Evolutionary conservation across 1,284 basidiomycete genomes (phyloP).

Genomic region (Singerocomus inundabilis): DNA sequence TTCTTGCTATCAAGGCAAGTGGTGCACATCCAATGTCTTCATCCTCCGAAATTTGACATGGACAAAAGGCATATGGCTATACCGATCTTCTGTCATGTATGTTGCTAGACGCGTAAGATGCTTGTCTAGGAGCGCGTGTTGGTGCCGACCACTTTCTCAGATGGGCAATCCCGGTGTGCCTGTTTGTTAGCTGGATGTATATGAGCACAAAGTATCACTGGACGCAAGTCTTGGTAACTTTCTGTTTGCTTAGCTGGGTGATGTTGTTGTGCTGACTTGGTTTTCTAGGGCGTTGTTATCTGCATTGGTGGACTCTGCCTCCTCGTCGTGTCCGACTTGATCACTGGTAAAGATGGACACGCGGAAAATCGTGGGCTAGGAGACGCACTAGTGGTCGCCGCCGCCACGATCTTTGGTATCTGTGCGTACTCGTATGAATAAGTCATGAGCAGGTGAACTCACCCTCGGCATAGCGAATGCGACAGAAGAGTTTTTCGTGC

Average conservation of each 20-base stretch:
- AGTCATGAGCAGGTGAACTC: neutral
- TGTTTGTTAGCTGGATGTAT: conserved; percentile 77
- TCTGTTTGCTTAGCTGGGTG: neutral
- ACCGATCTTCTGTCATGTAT: conserved; percentile 84
- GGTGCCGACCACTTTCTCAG: conserved; percentile 33
- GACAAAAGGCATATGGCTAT: conserved; percentile 68
- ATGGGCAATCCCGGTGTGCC: conserved; percentile 84
- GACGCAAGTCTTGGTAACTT: conserved; percentile 69
- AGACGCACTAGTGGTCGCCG: conserved; percentile 80
- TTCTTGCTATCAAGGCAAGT: conserved; percentile 70
- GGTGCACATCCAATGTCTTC: neutral
- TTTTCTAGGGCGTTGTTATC: conserved; percentile 61
- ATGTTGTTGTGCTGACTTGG: neutral
- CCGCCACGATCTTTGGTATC: conserved; percentile 81
- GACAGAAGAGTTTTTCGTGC: conserved; percentile 83
- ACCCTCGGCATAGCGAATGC: conserved; percentile 59
- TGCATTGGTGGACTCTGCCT: conserved; percentile 73
- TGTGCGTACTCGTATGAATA: conserved; percentile 45
- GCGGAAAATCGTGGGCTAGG: conserved; percentile 66
- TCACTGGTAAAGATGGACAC: conserved; percentile 66
- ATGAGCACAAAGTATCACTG: conserved; percentile 77
- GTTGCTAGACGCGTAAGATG: conserved; percentile 78
- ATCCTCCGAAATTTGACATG: neutral
- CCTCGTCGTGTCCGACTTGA: conserved; percentile 68
- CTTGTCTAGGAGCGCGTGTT: neutral